Base-by-base conservation (phyloP, 2,329 filamentous ascomycete species). In the Cadophora luteo-olivacea region DNA sequence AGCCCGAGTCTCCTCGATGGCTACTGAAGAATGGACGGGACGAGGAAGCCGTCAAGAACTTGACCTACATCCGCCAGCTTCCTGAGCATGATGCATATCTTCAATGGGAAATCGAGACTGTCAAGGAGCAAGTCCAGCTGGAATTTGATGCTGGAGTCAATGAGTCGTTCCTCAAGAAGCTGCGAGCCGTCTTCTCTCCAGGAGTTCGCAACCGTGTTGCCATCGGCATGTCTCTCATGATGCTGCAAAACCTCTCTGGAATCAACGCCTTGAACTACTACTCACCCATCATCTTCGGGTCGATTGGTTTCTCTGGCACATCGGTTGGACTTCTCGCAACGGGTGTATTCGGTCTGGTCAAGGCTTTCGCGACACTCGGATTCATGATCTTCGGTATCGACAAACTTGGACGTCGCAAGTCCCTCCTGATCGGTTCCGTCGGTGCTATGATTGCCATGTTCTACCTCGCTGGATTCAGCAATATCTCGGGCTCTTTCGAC, bases 201-300 rank as follows among this genome's bases (percentile, higher is more conserved):
- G 68, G 69, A 97, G 75, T 97, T 93, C 61, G 95, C 97, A 77
- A 97, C 85, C 62, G 91, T 83, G 78, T 93, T 89, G 73, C 80
- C 80, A 74, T 84, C 82, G 66, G 80, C 80, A 64, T 77, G 74
- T 69, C 84, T 81, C 65, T 81, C 4, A 69, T 73, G 55, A 62
- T 70, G 52, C 64, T 67, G 60, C 69, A 72, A 24, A 71, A 72
- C 16, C 45, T 67, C 1, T 69, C 68, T n/a, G 72, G 70, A 4
- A 72, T 70, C 45, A 71, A 72, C 36, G 69, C 68, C 2, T 64
- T 74, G 29, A 71, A 72, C 64, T 75, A 72, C 63, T 68, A 76
- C 68, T 48, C 71, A 0, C 73, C 70, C 1, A 69, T 63, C 0
- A 71, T 74, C 25, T 74, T 74, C 63, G 63, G 68, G 32, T 58